Evolutionary conservation across 2,329 filamentous ascomycete genomes (phyloP), one percentile per base, ranked within the genome.

Genomic region (Dothidotthia symphoricarpi): DNA sequence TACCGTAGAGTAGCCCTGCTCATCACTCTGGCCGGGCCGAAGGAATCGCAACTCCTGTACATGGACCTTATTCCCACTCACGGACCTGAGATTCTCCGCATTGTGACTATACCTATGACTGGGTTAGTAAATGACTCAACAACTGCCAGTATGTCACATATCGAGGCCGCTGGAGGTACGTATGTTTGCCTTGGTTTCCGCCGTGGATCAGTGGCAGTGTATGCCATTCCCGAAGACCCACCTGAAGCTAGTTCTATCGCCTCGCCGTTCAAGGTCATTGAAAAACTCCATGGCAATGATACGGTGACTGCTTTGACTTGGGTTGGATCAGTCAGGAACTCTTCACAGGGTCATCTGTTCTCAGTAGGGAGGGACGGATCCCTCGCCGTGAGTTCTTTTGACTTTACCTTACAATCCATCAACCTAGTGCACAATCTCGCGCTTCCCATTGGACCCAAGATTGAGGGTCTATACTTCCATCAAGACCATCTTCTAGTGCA

Each of bases 291-390:
- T 50, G 70, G 69, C 6, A 67, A 67, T 28, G 76, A 94, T 55
- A 78, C 85, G 6, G 79, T 95, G 28, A 91, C 86, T 3, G 75
- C 76, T 25, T 78, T 95, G 9, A 31, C 37, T 13, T 70, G 62
- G 59, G 3, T 49, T 3, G 31, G 49, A 6, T 48, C 37, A 11
- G n/a, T 22, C 53, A 80, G 1, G 12, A 13, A 69, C 70, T 49
- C 53, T 37, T 34, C 53, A 22, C 43, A 49, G 36, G 56, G 67
- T 14, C 74, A 78, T 40, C 74, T 95, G 28, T 66, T 91, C 11
- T 83, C 84, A 0, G 87, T 85, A 3, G 85, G 85, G 26, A 80
- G 89, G 36, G 86, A 95, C 61, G 87, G 88, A 2, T 80, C 75
- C 33, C 89, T 85, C 52, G 79, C 84, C 26, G 80, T 91, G 32